Percentiles rank a stretch among this genome's conserved stretches.
Conservation (phyloP, 257 asterid genomes). For the Nicotiana tomentosiformis region DNA sequence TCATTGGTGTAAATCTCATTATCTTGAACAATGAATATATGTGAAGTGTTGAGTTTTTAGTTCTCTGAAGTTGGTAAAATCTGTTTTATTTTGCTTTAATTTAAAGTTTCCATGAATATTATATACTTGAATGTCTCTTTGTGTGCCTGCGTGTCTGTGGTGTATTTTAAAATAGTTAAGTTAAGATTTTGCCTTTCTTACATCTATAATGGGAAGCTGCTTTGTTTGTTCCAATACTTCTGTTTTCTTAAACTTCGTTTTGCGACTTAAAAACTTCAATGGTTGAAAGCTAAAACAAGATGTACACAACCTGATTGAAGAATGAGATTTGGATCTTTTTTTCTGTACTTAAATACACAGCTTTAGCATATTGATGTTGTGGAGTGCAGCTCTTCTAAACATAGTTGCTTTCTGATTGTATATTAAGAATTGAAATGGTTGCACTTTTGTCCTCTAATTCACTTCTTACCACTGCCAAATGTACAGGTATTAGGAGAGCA, state of each 20-base stretch:
- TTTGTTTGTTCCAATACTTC: not conserved
- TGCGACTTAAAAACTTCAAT: not conserved
- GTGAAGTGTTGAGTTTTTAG: not conserved
- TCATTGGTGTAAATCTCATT: not conserved
- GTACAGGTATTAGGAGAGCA: not conserved
- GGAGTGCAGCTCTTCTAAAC: not conserved
- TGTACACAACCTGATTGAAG: too few relatives aligned
- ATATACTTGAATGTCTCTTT: too few relatives aligned
- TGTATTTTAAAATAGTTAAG: too few relatives aligned
- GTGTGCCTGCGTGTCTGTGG: too few relatives aligned
- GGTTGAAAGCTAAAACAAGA: not conserved
- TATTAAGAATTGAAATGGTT: not conserved
- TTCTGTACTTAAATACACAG: not conserved
- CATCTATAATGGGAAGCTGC: not conserved
- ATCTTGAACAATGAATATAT: not conserved
- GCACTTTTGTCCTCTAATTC: not conserved
- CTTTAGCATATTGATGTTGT: not conserved
- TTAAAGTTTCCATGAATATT: too few relatives aligned
- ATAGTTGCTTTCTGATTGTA: not conserved
- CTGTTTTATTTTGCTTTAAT: not conserved
- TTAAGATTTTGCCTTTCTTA: not conserved
- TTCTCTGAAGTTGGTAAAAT: not conserved
- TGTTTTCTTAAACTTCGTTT: not conserved
- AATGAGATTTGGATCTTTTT: too few relatives aligned
- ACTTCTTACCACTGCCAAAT: not conserved